Evolutionary conservation across 129 eudicot species (phyloP), one percentile per base, ranked within the genome.

Genomic region (Tanacetum coccineum): DNA sequence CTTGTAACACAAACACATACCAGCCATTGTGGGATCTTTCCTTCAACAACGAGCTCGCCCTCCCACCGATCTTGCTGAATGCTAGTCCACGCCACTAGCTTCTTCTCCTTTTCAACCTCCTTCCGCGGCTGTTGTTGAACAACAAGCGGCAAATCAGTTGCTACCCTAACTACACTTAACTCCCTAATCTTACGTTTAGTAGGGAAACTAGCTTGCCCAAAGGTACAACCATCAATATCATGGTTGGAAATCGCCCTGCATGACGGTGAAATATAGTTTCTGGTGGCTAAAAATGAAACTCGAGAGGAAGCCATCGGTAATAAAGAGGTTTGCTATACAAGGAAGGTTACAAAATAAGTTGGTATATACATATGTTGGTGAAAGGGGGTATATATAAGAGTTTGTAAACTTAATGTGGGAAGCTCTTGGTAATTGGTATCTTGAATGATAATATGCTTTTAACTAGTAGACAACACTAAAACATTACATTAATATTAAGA

Each of bases 1-100:
- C 59, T 28, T 66, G 71, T n/a, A 63, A 64, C 48, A 39, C n/a
- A 42, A 20, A 45, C 15, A 64, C 78, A 63, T 82, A 94, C 99
- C 90, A 94, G 88, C 99, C 99, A 94, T 25, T 45, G 65, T 26
- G 99, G 99, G 45, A 94, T 77, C 68, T 87, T 76, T 53, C 99
- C 99, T 77, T 94, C 62, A 3, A 94, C 97, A 18, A 42, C 53
- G 17, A 94, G 95, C 81, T 89, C 95, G 26, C 99, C 99, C 65
- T 93, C 95, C 99, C 99, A 94, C 13, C 90, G 70, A 58, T 94
- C 99, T 50, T 85, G 95, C 46, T 18, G 75, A 30, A 94, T 64
- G 65, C 99, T 94, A 18, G 88, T 87, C 99, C 99, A 94, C 2
- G 97, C 99, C 8, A 78, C 86, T 11, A 86, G 75, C 68, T 84